Base-by-base conservation (phyloP, 345 rosid species). In the Eucalyptus microcorys region DNA sequence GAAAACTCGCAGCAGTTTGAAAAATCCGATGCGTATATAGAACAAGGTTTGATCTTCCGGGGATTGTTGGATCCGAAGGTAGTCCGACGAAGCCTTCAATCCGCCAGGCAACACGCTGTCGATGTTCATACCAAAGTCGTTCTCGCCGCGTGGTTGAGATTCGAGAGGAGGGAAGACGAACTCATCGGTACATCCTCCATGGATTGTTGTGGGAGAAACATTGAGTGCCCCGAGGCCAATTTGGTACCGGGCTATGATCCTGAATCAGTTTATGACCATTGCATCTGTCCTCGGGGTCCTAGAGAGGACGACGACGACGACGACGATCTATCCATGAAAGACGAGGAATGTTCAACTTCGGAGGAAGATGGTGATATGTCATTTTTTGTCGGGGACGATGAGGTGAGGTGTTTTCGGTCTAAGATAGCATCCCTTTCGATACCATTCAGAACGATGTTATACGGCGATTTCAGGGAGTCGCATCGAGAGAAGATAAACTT, bases 111-210 rank as follows among this genome's bases (percentile, higher is more conserved):
- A 84, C 99, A 96, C 59, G 95, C 99, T 0, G 92, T 93, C 3
- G 99, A 96, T 49, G 97, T 96, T 79, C 98, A 97, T 89, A 79
- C 94, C 34, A 98, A 98, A 90, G 92, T 98, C n/a, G 98, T 98
- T 11, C 87, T 98, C 40, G 97, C 97, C 0, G 93, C 99, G 7
- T 98, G 99, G 98, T 92, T 98, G 76, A 91, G 98, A 81, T 98
- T 55, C 64, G 99, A 98, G 94, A 94, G 99, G 95, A 95, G 99
- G 86, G 99, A 98, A 53, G 97, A 98, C 88, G 99, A 97, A 89
- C 94, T 97, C 7, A 91, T 94, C 53, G 99, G 98, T 42, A 92
- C 94, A 1, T 92, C 92, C 11, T 92, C 98, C 24, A 94, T 98
- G 98, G 97, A 95, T 91, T 98, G 99, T 76, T 93, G 94, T 43